These are phyloP conservation scores for Rhizopus sp. DNA, from an alignment of 371 early-diverging fungal genomes.

Conservation along the genomic window DNA sequence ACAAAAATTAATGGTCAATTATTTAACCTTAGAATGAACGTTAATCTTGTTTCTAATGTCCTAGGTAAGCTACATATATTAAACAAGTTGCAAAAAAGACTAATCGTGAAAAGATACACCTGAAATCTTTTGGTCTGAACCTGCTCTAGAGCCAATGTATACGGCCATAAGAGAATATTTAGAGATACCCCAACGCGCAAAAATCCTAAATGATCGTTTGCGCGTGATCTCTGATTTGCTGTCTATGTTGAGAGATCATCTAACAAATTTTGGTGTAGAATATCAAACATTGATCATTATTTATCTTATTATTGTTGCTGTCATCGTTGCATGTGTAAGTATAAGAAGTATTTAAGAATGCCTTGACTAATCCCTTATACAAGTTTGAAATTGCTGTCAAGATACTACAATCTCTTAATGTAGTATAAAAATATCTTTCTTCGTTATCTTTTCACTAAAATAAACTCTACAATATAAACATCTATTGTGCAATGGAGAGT, in stretches of 20 bases:
- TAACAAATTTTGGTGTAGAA: conserved; percentile 63
- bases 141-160: conserved; percentile 55
- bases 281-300: conserved; percentile 71
- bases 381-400: conserved; percentile 59
- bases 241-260: conserved; percentile 82
- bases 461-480: too few species aligned
- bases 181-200: conserved; percentile 84
- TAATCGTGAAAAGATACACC: conserved; percentile 44
- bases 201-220: conserved; percentile 81
- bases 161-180: conserved; percentile 61
- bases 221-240: conserved; percentile 80
- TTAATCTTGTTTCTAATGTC: conserved; percentile 59
- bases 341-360: neutral
- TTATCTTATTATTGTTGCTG: conserved; percentile 59
- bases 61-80: conserved; percentile 30
- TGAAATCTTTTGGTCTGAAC: conserved; percentile 61
- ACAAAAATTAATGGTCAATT: conserved; percentile 84
- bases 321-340: conserved; percentile 68
- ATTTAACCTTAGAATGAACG: conserved; percentile 56
- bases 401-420: conserved; percentile 41
- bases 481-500: too few species aligned
- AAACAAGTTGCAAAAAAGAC: neutral
- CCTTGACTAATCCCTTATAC: neutral
- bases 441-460: neutral
- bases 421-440: conserved; percentile 17